Base-by-base conservation (phyloP, 2,329 filamentous ascomycete genomes). In the Echinosphaeria canescens region DNA sequence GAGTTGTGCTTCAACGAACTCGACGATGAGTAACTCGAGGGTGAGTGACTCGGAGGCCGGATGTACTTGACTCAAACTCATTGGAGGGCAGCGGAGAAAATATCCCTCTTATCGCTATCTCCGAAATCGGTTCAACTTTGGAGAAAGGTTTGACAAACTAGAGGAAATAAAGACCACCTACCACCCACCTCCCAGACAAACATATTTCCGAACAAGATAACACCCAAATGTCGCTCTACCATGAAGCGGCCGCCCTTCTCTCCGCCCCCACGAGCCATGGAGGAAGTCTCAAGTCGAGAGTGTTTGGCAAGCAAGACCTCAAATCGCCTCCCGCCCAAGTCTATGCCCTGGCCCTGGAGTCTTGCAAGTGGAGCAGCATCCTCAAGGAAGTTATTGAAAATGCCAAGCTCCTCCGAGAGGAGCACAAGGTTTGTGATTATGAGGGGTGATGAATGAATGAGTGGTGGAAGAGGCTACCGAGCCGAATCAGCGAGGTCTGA, bases 191-290 rank as follows among this genome's bases (percentile, higher is more conserved):
- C 15, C n/a, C n/a, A n/a, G n/a, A n/a, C n/a, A n/a, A n/a, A n/a
- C n/a, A n/a, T n/a, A n/a, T n/a, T n/a, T n/a, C n/a, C 23, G 23
- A 17, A 26, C n/a, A n/a, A n/a, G n/a, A n/a, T n/a, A n/a, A n/a
- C n/a, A n/a, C n/a, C n/a, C n/a, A n/a, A n/a, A 95, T 95, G 85
- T 91, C 84, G 25, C 73, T 98, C 30, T 98, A 98, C 47, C 76
- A 91, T 46, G 88, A 95, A 54, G 76, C 84, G 5, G 81, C 76
- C 4, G 61, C 71, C 10, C 56, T 93, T 19, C 53, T 98, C 29
- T 62, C 63, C 4, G 62, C 60, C 5, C 51, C 69, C 3, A 52
- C 64, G 2, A 62, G 65, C n/a, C 51, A 59, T 3, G 73, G 75
- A n/a, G 81, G 80, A 12, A 92, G 80, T 15, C 61, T 95, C 34